Evolutionary conservation across 2,329 filamentous ascomycete species (phyloP), one percentile per base, ranked within the genome.

Genomic region (Sclerotinia borealis): DNA sequence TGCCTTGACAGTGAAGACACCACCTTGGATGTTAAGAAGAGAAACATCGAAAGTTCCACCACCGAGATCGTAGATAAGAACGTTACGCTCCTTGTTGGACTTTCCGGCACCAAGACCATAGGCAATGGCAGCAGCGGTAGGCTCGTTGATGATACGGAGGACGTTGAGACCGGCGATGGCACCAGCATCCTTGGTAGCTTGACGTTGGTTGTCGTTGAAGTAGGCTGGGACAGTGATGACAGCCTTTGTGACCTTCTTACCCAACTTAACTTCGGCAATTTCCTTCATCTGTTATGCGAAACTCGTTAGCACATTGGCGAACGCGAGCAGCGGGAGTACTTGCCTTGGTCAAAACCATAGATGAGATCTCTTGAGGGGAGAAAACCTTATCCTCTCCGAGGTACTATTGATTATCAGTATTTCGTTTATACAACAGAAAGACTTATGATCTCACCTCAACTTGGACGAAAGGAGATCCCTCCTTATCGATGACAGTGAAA

Each of bases 11-110:
- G 93, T 96, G 86, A 99, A 99, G 75, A 99, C 95, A 85, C 95
- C 95, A 77, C 93, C 93, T 83, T 98, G 92, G 78, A 99, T 98
- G 85, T 96, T 93, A 51, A 99, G 87, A 72, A 98, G 91, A 69
- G 95, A 98, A 34, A 99, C 95, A 97, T 99, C 95, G 82, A 99
- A 99, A 79, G 95, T 99, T 86, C 95, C 95, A 86, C 95, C 95
- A 86, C 95, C 95, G 69, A 99, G 89, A 88, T 99, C 95, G 85
- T 98, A 99, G 84, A 99, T 98, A 72, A 99, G 86, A 76, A 99
- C 93, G 78, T 98, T 96, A 76, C 95, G 92, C 86, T 98, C 95
- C 86, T 96, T 96, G 79, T 91, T 90, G 61, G 91, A 90, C 85
- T 96, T 96, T 83, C 92, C 92, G 72, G 91, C 85, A 76, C 93